Conservation (phyloP, 1,139 yeast genomes). For the Sugiyamaella pinicola region DNA sequence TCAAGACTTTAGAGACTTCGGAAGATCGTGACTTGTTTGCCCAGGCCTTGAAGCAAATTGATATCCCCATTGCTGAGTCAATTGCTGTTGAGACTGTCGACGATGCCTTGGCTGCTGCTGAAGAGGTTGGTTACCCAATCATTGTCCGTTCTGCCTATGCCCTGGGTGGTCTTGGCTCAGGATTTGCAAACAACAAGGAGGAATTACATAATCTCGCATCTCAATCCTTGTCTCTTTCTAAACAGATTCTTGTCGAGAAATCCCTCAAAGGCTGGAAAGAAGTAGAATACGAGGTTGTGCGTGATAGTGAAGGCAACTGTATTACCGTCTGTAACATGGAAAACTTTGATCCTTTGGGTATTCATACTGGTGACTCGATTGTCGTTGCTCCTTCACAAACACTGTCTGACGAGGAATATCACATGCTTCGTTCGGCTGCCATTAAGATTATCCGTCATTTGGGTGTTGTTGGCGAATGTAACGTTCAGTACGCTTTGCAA, state of each 20-base stretch:
- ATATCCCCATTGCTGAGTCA: conserved; percentile 95
- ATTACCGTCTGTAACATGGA: conserved; percentile 99
- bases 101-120: conserved; percentile 88
- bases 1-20: conserved; percentile 89
- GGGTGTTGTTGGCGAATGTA: conserved; percentile 99
- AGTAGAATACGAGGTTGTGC: conserved; percentile 97
- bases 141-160: conserved; percentile 98
- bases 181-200: conserved; percentile 81
- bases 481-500: conserved; percentile 94
- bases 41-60: conserved; percentile 87
- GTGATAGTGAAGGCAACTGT: conserved; percentile 95
- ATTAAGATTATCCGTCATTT: conserved; percentile 95
- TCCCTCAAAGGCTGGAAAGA: conserved; percentile 99
- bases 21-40: conserved; percentile 98
- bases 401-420: conserved; percentile 93
- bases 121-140: conserved; percentile 86
- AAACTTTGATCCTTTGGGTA: conserved; percentile 96
- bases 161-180: conserved; percentile 97
- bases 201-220: conserved; percentile 87
- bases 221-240: conserved; percentile 85
- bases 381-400: conserved; percentile 99
- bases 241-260: conserved; percentile 94
- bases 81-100: conserved; percentile 93
- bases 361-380: conserved; percentile 98
- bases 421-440: conserved; percentile 97